Base-by-base conservation (phyloP, 305 asterid genomes). In the Fraxinus sp. region DNA sequence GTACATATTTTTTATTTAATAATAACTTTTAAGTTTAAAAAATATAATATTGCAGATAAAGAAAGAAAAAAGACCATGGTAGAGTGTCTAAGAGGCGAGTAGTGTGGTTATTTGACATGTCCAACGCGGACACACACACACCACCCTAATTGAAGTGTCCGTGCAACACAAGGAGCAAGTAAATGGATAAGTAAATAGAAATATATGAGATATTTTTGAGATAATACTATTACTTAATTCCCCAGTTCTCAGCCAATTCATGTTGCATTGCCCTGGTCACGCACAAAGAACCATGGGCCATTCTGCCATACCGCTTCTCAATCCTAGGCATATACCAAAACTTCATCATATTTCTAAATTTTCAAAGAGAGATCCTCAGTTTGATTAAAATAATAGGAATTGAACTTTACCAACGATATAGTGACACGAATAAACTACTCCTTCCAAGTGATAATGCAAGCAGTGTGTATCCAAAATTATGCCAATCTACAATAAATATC, bases 181-280 rank as follows among this genome's bases (percentile, higher is more conserved):
- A 70, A 80, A 74, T 44, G 73, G 14, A 79, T 49, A 59, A 11
- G 77, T 44, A 82, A 39, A 78, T 28, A 30, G 79, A 1, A 81
- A 36, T 30, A 75, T 32, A 68, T 6, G 37, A 36, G 26, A 55
- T 71, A 78, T 13, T 78, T 49, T 74, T 44, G 26, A 84, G 73
- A 75, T 85, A 72, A 78, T 39, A 64, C 68, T 84, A 94, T 83
- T 90, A 95, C 99, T 89, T 88, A 62, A 95, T 89, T 64, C 97
- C 96, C 98, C 99, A 95, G 90, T 91, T 93, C 79, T 90, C 93
- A 74, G 94, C 92, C 89, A 95, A 88, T 84, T 95, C 99, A 84
- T 94, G 99, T 84, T 94, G 97, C 99, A 95, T 95, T 82, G 99
- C 99, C 88, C 78, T 91, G 8, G 99, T 95, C 87, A 95, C 98